Base-by-base conservation (phyloP, 805 yeast species). In the Metschnikowia colocasiae region DNA sequence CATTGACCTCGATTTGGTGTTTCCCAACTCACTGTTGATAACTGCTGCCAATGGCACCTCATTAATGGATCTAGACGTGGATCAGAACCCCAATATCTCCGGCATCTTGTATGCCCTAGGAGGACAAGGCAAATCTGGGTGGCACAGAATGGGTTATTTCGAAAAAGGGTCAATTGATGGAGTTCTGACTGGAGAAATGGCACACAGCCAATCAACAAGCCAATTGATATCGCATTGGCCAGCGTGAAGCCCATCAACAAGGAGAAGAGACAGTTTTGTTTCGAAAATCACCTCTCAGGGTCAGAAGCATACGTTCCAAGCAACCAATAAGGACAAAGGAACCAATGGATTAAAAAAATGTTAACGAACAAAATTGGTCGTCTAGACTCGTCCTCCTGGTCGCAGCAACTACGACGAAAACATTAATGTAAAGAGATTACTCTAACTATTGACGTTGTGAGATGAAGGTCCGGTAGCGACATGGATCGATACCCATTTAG, bases 71-170 rank as follows among this genome's bases (percentile, higher is more conserved):
- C n/a, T 29, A 12, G 50, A 43, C n/a, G 53, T 59, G 20, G 67
- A 62, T 38, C 64, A 61, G 35, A 60, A 59, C 32, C 58, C 68
- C 5, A 69, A 66, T 36, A 62, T 65, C 46, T 59, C 69, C 6
- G 87, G 85, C 0, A 72, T 81, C 10, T 59, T 82, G n/a, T 81
- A 77, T 57, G 73, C 80, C 1, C 66, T 78, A 31, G 82, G 83
- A 0, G 85, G 84, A 0, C 80, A 78, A 48, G 81, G 82, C 0
- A 78, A 78, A 49, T 77, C 71, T 19, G 84, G 85, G 3, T 90
- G 96, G 97, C 95, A 88, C 62, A 88, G 90, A 85, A 61, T 87
- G 95, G 91, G 86, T 89, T 0, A 87, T 82, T 0, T 69, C 88
- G 42, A 75, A 78, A 12, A 78, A 80, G n/a, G 90, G 92, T 2